Percentiles rank a stretch among this genome's conserved stretches.
Evolutionary conservation across 2,329 filamentous ascomycete genomes (phyloP).

Genomic region (Xylaria multiplex): DNA sequence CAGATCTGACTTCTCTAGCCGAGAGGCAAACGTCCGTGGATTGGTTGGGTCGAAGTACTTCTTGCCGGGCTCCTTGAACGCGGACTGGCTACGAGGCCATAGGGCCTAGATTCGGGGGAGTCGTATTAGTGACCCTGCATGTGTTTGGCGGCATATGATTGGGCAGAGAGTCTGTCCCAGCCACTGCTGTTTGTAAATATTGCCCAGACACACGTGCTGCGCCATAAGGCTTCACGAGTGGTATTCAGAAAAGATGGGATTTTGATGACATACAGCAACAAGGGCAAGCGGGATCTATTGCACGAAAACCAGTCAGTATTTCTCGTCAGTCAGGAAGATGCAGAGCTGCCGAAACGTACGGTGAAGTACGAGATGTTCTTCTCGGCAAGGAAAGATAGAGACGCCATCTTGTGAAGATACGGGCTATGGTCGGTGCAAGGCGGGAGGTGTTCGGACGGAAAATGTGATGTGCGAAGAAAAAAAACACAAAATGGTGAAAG

Average conservation of each 20-base stretch:
- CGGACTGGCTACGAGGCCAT: constrained; percentile 45
- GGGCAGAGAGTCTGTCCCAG: background rate
- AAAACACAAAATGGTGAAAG: background rate
- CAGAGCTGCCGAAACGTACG: constrained; percentile 34
- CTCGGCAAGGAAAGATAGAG: constrained; percentile 42
- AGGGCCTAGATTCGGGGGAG: constrained; percentile 35
- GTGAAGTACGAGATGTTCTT: constrained; percentile 49
- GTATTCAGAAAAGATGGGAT: background rate
- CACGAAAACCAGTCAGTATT: constrained; percentile 18
- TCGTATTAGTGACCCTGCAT: constrained; percentile 18
- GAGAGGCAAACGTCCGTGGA: constrained; percentile 42
- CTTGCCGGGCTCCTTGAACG: constrained; percentile 45
- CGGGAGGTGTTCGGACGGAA: too few relatives aligned
- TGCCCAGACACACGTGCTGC: background rate
- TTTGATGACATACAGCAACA: constrained; percentile 40
- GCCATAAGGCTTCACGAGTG: background rate
- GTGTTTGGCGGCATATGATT: background rate
- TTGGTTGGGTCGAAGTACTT: constrained; percentile 45
- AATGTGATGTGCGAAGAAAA: background rate
- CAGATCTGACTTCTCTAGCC: constrained; percentile 42
- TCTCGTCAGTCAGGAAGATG: background rate
- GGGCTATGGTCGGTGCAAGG: too few relatives aligned
- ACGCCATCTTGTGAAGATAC: constrained; percentile 40
- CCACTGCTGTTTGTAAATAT: background rate
- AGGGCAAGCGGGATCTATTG: constrained; percentile 44